A percentile compares a stretch with the other conserved stretches of the same genome.
phyloP scores from a whole-genome alignment of 208 protist species.

The Wallacemonas sp. region DNA sequence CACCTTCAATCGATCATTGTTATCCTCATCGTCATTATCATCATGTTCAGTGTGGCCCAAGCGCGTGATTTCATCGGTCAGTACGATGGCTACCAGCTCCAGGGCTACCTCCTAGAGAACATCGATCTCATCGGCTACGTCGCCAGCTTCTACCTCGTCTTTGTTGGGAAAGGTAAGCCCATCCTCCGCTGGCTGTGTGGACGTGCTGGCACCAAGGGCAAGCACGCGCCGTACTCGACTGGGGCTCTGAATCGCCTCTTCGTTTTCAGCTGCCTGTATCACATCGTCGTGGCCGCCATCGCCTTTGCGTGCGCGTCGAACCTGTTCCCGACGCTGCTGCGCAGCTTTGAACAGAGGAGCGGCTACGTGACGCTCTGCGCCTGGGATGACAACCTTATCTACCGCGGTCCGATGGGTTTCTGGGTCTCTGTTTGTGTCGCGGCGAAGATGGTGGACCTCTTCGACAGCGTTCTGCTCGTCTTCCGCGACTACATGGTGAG shows the following conservation, averaged over 20 bases:
- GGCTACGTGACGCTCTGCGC: slow-evolving; percentile 38
- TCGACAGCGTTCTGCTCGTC: slow-evolving; percentile 81
- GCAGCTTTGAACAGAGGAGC: slow-evolving; percentile 15
- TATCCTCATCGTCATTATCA: too few relatives aligned
- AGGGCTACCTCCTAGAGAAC: slow-evolving; percentile 42
- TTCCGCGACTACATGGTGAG: slow-evolving; percentile 47
- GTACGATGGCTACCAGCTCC: slow-evolving; percentile 34
- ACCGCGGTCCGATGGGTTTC: slow-evolving; percentile 44
- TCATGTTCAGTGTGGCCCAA: slow-evolving; percentile 23
- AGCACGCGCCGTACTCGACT: slow-evolving; percentile 3
- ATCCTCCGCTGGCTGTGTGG: slow-evolving; percentile 34
- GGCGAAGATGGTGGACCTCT: slow-evolving; percentile 67
- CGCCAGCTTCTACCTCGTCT: slow-evolving; percentile 27
- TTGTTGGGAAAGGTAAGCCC: slow-evolving; percentile 27
- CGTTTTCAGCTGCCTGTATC: slow-evolving; percentile 35
- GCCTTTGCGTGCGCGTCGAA: slow-evolving; percentile 26
- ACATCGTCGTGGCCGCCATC: slow-evolving; percentile 34
- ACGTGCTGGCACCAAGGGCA: slow-evolving; percentile 4
- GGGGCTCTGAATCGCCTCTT: slow-evolving; percentile 27
- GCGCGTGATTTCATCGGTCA: slow-evolving; percentile 17
- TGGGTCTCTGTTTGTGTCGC: slow-evolving; percentile 56
- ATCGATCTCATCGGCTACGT: slow-evolving; percentile 43
- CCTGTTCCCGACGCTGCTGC: slow-evolving; percentile 33
- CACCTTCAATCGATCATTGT: too few relatives aligned
- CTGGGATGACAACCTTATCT: slow-evolving; percentile 37